Base-by-base conservation (phyloP, 208 protist genomes). In the Leishmania guyanensis region DNA sequence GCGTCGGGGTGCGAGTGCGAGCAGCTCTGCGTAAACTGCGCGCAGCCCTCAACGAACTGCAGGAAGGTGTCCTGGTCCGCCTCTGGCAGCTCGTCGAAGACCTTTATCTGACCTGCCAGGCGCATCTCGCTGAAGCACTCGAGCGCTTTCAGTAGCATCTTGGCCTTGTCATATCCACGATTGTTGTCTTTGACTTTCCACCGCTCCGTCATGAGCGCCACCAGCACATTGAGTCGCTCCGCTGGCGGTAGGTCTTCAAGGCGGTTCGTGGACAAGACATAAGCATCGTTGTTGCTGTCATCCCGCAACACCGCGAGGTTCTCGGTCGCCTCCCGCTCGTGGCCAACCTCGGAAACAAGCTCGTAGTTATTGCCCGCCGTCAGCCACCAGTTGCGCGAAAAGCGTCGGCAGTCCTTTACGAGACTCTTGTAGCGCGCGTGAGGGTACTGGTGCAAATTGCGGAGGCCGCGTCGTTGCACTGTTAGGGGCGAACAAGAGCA, bases 81-180 rank as follows among this genome's bases (percentile, higher is more conserved):
- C 81, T 95, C 92, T 9, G 88, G 85, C 2, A 98, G 86, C 36
- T 83, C 85, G 26, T 88, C 84, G 75, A 96, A 98, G 12, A 79
- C 74, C 8, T 86, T 90, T 62, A 96, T 92, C 66, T 93, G 87
- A 1, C 86, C 88, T 22, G 80, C 70, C 3, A 89, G 77, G 17
- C 89, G 87, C 94, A 98, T 92, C 86, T 98, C 95, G 53, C 90
- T 94, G 85, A 98, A 98, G 84, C 95, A 98, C 85, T 98, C 93
- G 43, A 96, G 80, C 46, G 93, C 93, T 62, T 95, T 80, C 20
- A 98, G 87, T 10, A 96, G 76, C 71, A 98, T 71, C 77, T 92
- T 95, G 14, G 92, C 91, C 86, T 96, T 96, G 86, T 98, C 95
- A 72, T 93, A 95, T n/a, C 95, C 93, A 29, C 95, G 89, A 75